phyloP scores from a whole-genome alignment of 176 grass and related monocot species.

The sorghum (Sorghum bicolor) region DNA sequence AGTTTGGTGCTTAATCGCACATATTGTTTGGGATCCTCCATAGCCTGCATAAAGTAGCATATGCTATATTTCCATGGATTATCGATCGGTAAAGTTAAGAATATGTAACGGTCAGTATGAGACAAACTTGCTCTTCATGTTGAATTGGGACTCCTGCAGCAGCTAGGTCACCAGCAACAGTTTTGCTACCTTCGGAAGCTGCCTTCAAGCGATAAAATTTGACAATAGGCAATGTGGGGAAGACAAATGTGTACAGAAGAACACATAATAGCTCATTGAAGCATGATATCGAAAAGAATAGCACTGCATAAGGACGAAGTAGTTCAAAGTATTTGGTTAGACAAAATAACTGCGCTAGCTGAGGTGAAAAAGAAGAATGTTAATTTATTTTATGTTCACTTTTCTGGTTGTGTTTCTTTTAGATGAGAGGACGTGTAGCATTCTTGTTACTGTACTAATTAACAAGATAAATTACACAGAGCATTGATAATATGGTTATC shows the following conservation, averaged over 20 bases:
- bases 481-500: background rate
- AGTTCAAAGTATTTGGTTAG: background rate
- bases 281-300: constrained; percentile 12
- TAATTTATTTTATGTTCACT: background rate
- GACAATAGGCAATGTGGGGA: constrained; percentile 5
- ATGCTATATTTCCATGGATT: background rate
- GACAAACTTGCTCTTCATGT: background rate
- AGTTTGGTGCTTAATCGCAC: constrained; percentile 38
- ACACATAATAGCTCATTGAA: constrained; percentile 11
- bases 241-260: constrained; percentile 2
- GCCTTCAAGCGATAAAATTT: constrained; percentile 3
- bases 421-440: background rate
- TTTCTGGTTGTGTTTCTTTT: background rate
- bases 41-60: background rate
- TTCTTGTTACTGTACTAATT: background rate
- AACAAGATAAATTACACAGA: background rate
- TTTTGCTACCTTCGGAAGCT: background rate
- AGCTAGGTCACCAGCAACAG: background rate
- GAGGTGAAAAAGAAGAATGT: background rate
- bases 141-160: background rate
- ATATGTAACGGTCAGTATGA: background rate
- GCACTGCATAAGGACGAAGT: background rate
- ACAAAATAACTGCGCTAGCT: background rate
- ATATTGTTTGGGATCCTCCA: background rate
- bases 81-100: background rate